Evolutionary conservation across 768 basidiomycete species (phyloP), one percentile per base, ranked within the genome.

Genomic region (Hericium erinaceus): DNA sequence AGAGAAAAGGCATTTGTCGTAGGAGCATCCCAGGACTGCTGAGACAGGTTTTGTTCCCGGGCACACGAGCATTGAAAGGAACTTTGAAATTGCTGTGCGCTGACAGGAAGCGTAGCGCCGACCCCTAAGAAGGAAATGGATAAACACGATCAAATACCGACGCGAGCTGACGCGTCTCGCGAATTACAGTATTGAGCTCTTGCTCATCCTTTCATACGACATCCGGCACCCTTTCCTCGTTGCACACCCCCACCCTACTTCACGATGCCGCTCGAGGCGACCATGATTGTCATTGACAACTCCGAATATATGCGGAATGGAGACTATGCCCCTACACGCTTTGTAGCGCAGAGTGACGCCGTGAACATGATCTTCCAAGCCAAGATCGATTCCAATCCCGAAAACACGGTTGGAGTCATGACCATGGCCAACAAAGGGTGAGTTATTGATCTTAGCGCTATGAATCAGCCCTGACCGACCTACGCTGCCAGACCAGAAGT

Each of bases 261-360:
- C 77, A 83, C 69, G 58, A 97, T 97, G 93, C 91, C 92, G 64
- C 81, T 97, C 68, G 95, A 99, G 83, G 95, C 95, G 41, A 95
- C 94, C 22, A 94, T 99, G 85, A 84, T 98, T 75, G 78, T 99
- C 13, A 85, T 98, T 60, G 97, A 99, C 82, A 98, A 98, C 70
- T 97, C 93, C 2, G 92, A 95, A 72, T 95, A 87, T 73, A 97
- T 97, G 87, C 84, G 94, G 57, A 95, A 97, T 68, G 92, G 93
- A 11, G 93, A 95, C 72, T 95, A 92, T 70, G 74, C 76, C 56
- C 92, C 92, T 50, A 85, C 86, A 39, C 83, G 95, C 60, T 93
- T 92, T 67, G 85, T 87, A 37, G 92, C 95, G 1, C 97, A 98
- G 72, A 74, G 86, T 7, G 94, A 98, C 72, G 91, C 95, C 2